Evolutionary conservation across 148 eudicot genomes (phyloP).

Genomic region (Spergularia bocconei): DNA sequence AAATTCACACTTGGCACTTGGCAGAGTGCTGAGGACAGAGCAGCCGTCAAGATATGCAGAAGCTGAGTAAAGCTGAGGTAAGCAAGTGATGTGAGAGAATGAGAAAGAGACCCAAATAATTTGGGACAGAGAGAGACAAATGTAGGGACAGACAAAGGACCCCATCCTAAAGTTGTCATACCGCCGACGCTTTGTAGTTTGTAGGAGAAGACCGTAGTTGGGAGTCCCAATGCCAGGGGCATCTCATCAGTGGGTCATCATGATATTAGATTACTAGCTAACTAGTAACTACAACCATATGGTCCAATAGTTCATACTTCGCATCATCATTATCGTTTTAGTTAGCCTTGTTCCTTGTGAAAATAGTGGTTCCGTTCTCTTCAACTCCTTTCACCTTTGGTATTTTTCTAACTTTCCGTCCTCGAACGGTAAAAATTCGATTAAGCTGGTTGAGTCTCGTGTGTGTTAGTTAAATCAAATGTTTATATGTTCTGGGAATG

Average conservation of each 20-base stretch:
- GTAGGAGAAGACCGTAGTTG: conserved; percentile 23
- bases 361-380: no score
- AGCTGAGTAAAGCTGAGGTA: conserved; percentile 22
- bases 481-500: no score
- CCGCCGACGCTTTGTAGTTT: conserved; percentile 37
- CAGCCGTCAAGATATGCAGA: conserved; percentile 26
- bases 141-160: conserved; percentile 12
- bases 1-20: conserved; percentile 17
- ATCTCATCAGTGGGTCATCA: conserved; percentile 4
- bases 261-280: neutral
- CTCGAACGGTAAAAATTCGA: no score
- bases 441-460: no score
- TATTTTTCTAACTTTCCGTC: no score
- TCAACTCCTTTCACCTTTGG: no score
- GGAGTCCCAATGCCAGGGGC: conserved; percentile 12
- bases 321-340: conserved; percentile 7
- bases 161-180: conserved; percentile 22
- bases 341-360: no score
- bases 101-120: conserved; percentile 13
- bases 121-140: conserved; percentile 16
- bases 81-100: conserved; percentile 1
- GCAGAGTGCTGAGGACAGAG: conserved; percentile 16
- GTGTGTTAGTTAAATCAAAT: no score
- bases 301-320: neutral
- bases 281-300: neutral